A percentile compares a stretch with the other conserved stretches of the same genome.
phyloP scores from a whole-genome alignment of 2,329 filamentous ascomycete species.

The Neofusicoccum laricinum region DNA sequence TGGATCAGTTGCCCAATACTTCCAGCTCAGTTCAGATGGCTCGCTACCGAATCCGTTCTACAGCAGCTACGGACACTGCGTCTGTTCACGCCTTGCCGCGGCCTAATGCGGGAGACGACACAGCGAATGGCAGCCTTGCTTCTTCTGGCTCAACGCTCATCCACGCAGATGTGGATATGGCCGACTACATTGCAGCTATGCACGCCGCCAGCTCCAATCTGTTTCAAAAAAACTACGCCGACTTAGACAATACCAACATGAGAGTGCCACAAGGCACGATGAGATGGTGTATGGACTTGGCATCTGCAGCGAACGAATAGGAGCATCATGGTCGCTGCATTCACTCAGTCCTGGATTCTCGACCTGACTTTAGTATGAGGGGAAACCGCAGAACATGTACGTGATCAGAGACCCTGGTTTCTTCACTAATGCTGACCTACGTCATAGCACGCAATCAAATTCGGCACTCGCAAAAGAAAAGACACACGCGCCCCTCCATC shows the following conservation, averaged over 20 bases:
- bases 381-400: not conserved
- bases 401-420: not conserved
- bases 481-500: not conserved
- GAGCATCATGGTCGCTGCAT: no score
- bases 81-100: no score
- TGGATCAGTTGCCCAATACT: not conserved
- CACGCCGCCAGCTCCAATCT: not conserved
- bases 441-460: not conserved
- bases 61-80: not conserved
- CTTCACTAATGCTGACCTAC: not conserved
- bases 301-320: no score
- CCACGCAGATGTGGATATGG: not conserved
- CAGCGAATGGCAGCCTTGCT: not conserved
- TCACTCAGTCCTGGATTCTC: no score
- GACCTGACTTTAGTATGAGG: no score
- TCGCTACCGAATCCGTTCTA: not conserved
- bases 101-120: not conserved
- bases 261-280: no score
- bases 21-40: not conserved
- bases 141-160: no score
- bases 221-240: not conserved
- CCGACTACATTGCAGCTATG: not conserved
- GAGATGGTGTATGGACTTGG: no score
- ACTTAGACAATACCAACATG: not conserved
- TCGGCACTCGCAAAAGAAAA: not conserved